Conservation (phyloP, 2,329 filamentous ascomycete species). For the Colletotrichum sp. region DNA sequence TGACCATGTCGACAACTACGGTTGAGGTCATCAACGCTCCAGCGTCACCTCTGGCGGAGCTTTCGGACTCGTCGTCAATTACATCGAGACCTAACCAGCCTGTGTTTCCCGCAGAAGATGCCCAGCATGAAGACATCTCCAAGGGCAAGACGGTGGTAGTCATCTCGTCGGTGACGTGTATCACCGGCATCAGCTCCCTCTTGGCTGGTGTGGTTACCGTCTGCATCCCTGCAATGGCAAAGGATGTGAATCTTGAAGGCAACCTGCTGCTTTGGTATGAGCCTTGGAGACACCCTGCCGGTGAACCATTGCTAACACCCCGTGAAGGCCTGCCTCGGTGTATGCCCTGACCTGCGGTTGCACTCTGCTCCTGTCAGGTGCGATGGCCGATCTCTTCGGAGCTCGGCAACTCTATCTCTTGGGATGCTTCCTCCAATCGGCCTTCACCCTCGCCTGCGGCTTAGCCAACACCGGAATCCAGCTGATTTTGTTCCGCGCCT, state of each 20-base stretch:
- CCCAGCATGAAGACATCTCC: background rate
- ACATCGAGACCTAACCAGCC: background rate
- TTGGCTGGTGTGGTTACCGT: slow-evolving; percentile 7
- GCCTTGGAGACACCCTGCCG: accelerated
- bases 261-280: slow-evolving; percentile 3
- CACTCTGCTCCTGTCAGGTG: slow-evolving; percentile 3
- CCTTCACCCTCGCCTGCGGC: slow-evolving; percentile 16
- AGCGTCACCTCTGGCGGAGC: background rate
- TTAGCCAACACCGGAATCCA: slow-evolving; percentile 8
- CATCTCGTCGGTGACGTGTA: slow-evolving; percentile 10
- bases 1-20: background rate
- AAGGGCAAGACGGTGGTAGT: slow-evolving; percentile 4
- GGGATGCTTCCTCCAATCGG: slow-evolving; percentile 16
- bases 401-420: slow-evolving; percentile 14
- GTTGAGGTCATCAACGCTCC: background rate
- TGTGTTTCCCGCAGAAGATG: background rate
- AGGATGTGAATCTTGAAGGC: background rate
- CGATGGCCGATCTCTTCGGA: slow-evolving; percentile 18
- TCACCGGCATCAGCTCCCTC: slow-evolving; percentile 10
- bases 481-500: slow-evolving; percentile 18
- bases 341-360: slow-evolving; percentile 10
- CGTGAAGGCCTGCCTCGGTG: slow-evolving; percentile 3
- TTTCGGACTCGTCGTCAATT: background rate
- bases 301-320: background rate
- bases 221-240: slow-evolving; percentile 8